Evolutionary conservation across 2,329 filamentous ascomycete species (phyloP), one percentile per base, ranked within the genome.

Genomic region (Fusarium dimerum): DNA sequence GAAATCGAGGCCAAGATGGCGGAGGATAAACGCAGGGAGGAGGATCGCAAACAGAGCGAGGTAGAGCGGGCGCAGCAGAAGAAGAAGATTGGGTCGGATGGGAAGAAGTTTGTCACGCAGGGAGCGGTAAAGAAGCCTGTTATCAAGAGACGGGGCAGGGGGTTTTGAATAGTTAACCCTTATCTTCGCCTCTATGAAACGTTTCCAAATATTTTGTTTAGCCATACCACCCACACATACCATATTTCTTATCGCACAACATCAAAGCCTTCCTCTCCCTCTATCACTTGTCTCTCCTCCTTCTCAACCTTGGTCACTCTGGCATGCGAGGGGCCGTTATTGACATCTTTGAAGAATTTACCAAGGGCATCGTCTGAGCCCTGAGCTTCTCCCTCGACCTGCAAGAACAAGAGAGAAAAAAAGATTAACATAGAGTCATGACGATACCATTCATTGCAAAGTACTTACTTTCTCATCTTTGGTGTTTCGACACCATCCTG

Each of bases 1-100:
- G 92, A 97, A 73, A 92, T 97, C 57, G 92, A 97, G 75, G 81
- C 88, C 3, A 85, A 96, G 73, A 97, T 97, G 89, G 91, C 88
- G 1, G 86, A 88, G 59, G 92, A 97, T 68, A 90, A 91, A 70
- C 82, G 83, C 51, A 76, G 78, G 17, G 85, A 89, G 56, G 82
- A 88, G 62, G 77, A 83, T 55, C 77, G 78, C 59, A 68, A 78
- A 53, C 73, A 71, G 52, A 76, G 73, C 12, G 81, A 84, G 57
- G 77, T 75, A 45, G 76, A 81, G 54, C 74, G 72, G 54, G 66
- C 66, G 5, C 57, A 62, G 43, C 68, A 66, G 43, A 79, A 77
- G 66, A 78, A 77, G 65, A 74, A 70, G 55, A 56, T 61, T 1
- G 63, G 62, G 5, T 61, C 62, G 9, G 69, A 68, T 1, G 68